Base-by-base conservation (phyloP, 768 basidiomycete species). In the Tylopilus intermedius region DNA sequence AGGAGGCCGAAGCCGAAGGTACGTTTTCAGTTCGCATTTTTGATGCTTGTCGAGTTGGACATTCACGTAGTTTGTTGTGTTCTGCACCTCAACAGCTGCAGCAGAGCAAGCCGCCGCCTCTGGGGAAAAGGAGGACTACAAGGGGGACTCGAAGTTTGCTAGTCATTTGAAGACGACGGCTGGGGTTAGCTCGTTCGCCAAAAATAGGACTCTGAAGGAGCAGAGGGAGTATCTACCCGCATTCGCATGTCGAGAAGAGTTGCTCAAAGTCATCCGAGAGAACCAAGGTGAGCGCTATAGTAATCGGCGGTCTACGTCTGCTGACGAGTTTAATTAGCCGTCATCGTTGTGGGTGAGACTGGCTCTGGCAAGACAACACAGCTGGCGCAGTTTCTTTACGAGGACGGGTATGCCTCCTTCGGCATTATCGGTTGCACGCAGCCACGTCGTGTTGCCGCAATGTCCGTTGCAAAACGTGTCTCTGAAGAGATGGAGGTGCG, bases 381-480 rank as follows among this genome's bases (percentile, higher is more conserved):
- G 67, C 75, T 99, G 6, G 76, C 90, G 0, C 96, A 99, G 65
- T 99, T 93, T 72, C 69, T 99, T 56, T 91, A 97, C 65, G 96
- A 99, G 67, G 96, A 99, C 57, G 96, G 96, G 0, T 99, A 95
- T 69, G 90, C 94, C 59, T 67, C 80, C 4, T 80, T 84, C 71
- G 95, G 95, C 15, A 78, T 98, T 40, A 84, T 99, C 46, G 95
- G 95, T 10, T 99, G 96, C 65, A 99, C 96, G 0, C 96, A 99
- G 66, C 96, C 96, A 45, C 82, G 96, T 61, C 94, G 96, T 74
- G 96, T 99, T 27, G 96, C 96, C 42, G 96, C 96, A 14, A 98
- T 99, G 96, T 94, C 91, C 9, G 96, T 98, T 7, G 96, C 96
- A n/a, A 98, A 99, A 74, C 94, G 96, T 70, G 96, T 99, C 53